Percentiles rank a stretch among this genome's conserved stretches.
Evolutionary conservation across 371 early-diverging fungal species (phyloP).

Genomic region (Mortierella sp.): DNA sequence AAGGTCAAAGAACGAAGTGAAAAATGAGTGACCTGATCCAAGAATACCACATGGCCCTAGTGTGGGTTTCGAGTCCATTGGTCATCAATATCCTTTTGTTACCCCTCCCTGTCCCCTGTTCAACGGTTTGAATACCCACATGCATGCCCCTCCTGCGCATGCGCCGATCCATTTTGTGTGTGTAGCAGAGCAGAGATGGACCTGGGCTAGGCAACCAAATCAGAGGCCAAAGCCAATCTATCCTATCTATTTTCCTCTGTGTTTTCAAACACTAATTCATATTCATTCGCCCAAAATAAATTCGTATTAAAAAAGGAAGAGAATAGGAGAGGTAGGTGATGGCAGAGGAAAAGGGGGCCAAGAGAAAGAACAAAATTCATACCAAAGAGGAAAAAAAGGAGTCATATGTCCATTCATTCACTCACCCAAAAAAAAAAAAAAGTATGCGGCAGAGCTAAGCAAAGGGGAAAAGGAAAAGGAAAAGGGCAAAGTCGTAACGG

Average conservation of each 20-base stretch:
- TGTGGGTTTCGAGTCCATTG: not conserved
- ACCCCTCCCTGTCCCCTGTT: not conserved
- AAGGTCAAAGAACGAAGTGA: not conserved
- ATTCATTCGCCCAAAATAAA: not conserved
- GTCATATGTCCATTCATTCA: not conserved
- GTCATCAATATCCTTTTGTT: not conserved
- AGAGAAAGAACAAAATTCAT: not conserved
- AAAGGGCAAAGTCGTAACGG: not conserved
- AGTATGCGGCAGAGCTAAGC: not conserved
- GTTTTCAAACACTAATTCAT: not conserved
- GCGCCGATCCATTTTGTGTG: slow-evolving; percentile 1
- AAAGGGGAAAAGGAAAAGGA: not conserved
- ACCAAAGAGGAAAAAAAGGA: not conserved
- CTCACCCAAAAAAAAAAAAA: not conserved
- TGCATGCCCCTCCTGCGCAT: not conserved
- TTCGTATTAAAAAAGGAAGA: not conserved
- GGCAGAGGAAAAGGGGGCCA: not conserved
- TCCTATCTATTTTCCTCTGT: not conserved
- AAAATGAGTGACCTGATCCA: not conserved
- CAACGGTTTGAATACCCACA: not conserved
- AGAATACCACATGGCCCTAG: not conserved
- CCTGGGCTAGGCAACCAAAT: no score
- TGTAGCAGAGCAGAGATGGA: no score
- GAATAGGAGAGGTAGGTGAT: not conserved
- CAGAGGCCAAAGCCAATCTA: not conserved